Evolutionary conservation across 768 basidiomycete species (phyloP).

Genomic region (Pleurotus cornucopiae): DNA sequence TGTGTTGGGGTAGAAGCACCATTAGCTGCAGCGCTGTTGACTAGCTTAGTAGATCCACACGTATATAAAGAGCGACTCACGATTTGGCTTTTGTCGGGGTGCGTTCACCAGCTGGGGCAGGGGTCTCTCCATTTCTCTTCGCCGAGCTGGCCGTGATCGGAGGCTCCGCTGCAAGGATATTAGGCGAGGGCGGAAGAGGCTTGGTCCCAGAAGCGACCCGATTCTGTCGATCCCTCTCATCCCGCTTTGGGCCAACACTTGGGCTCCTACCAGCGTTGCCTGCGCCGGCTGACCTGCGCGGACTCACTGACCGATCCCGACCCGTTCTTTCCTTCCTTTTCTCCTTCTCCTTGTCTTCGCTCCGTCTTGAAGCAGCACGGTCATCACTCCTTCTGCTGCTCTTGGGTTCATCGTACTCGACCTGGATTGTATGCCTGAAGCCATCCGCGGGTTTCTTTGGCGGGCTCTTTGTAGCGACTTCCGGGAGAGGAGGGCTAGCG

Average conservation of each 20-base stretch:
- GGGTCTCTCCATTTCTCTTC: not conserved
- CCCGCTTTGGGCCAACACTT: not conserved
- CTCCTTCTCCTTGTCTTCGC: slow-evolving; percentile 27
- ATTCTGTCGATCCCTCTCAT: not conserved
- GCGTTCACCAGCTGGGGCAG: not conserved
- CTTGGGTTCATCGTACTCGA: slow-evolving; percentile 79
- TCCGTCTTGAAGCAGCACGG: slow-evolving; percentile 15
- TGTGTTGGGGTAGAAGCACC: slow-evolving; percentile 20
- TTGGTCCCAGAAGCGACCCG: not conserved
- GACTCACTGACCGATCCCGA: slow-evolving; percentile 1
- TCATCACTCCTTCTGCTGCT: slow-evolving; percentile 15
- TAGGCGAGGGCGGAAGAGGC: not conserved
- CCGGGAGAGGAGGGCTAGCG: not conserved
- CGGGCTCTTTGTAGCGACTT: not conserved
- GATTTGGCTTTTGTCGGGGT: slow-evolving; percentile 4
- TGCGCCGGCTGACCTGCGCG: not conserved
- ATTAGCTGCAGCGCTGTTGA: not conserved
- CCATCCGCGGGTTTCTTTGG: slow-evolving; percentile 17
- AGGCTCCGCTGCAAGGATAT: not conserved
- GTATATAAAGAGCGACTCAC: no score
- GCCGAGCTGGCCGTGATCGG: not conserved
- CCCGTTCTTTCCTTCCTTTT: slow-evolving; percentile 12
- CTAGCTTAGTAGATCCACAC: not conserved
- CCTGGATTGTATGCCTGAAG: slow-evolving; percentile 92
- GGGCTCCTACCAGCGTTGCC: not conserved